phyloP scores from a whole-genome alignment of 2,329 filamentous ascomycete species.

The Ophiocordyceps australis region DNA sequence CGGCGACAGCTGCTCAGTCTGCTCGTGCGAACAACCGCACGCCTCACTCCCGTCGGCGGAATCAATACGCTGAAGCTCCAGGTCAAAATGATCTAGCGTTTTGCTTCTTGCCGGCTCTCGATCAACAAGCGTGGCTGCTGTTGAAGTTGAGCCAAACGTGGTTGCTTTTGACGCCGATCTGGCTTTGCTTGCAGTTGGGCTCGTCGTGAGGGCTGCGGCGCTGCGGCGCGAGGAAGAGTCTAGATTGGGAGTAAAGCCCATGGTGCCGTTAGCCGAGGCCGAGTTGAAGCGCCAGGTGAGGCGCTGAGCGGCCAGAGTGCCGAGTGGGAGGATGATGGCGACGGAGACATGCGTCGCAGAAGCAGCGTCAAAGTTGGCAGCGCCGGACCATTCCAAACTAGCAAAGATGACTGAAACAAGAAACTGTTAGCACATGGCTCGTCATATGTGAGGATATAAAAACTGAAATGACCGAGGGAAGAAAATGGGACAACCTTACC shows the following conservation, averaged over 20 bases:
- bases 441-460: no score
- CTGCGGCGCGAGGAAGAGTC: no score
- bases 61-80: constrained; percentile 14
- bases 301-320: constrained; percentile 30
- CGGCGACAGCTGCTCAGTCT: constrained; percentile 7
- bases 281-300: constrained; percentile 11
- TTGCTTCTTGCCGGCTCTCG: no score
- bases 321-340: constrained; percentile 30
- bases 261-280: constrained; percentile 6
- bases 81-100: constrained; percentile 10
- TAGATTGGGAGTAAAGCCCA: no score
- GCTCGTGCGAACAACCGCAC: constrained; percentile 5
- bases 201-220: no score
- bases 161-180: no score
- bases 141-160: no score
- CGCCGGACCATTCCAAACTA: constrained; percentile 22
- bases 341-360: constrained; percentile 31
- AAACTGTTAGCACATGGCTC: neutral
- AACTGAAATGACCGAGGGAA: no score
- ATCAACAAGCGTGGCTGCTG: no score
- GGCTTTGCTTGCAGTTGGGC: no score
- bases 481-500: constrained; percentile 15
- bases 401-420: constrained; percentile 27
- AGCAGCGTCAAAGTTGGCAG: constrained; percentile 26
- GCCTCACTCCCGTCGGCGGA: no score